Conservation (phyloP, 2,329 filamentous ascomycete genomes). For the Fusarium citri region DNA sequence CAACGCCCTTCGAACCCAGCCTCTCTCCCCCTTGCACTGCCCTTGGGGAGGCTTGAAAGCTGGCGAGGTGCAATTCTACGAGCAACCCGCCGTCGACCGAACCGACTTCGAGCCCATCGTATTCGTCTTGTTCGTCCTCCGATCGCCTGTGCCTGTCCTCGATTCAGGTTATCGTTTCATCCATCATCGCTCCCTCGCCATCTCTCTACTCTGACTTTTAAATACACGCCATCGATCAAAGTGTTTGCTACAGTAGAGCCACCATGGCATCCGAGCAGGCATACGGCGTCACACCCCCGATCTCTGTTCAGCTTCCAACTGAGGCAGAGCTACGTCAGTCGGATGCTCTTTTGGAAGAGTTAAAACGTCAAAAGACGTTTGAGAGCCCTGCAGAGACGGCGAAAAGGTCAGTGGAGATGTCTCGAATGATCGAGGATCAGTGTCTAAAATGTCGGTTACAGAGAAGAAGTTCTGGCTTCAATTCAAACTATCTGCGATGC, state of each 20-base stretch:
- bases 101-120: neutral
- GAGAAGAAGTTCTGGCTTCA: conserved; percentile 73
- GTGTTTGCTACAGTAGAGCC: conserved; percentile 15
- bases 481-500: conserved; percentile 85
- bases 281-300: conserved; percentile 82
- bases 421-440: neutral
- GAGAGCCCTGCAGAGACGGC: conserved; percentile 85
- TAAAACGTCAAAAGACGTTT: conserved; percentile 92
- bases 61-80: conserved; percentile 1
- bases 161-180: neutral
- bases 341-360: conserved; percentile 82
- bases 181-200: neutral
- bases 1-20: conserved; percentile 24
- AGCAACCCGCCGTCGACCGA: conserved; percentile 4
- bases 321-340: conserved; percentile 81
- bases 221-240: conserved; percentile 7
- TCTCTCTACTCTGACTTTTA: conserved; percentile 3
- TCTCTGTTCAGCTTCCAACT: conserved; percentile 82
- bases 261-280: conserved; percentile 56
- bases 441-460: conserved; percentile 22
- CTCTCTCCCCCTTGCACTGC: conserved; percentile 41
- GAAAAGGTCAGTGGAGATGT: conserved; percentile 70
- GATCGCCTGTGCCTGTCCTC: neutral
- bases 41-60: conserved; percentile 38
- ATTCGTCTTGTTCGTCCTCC: conserved; percentile 2